These are phyloP conservation scores for Pleurotus pulmonarius DNA, from an alignment of 768 basidiomycete genomes.

Conservation along the genomic window DNA sequence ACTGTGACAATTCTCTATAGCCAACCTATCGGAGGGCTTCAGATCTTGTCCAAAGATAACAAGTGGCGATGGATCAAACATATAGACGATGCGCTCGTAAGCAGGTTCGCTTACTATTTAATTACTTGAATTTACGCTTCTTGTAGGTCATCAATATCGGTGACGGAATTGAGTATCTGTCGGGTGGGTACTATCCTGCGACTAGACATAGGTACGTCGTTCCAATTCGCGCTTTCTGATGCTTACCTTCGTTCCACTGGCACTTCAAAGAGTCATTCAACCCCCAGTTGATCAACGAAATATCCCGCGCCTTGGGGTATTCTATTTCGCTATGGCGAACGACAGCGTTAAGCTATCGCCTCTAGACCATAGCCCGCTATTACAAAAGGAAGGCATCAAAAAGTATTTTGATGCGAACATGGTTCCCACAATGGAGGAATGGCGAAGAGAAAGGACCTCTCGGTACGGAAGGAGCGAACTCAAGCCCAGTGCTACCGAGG, in stretches of 20 bases:
- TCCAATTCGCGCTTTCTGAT: too few species aligned
- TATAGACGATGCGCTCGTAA: conserved; percentile 39
- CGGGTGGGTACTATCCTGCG: conserved; percentile 43
- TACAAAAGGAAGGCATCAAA: conserved; percentile 32
- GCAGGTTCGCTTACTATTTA: neutral
- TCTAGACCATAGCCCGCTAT: conserved; percentile 35
- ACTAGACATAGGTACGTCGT: conserved; percentile 34
- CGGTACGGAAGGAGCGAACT: conserved; percentile 37
- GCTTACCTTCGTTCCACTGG: neutral
- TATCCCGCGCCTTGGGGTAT: conserved; percentile 40
- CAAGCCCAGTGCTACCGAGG: conserved; percentile 22
- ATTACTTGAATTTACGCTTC: too few species aligned
- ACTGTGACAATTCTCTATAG: conserved; percentile 44
- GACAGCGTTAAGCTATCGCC: conserved; percentile 39
- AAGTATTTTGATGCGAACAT: conserved; percentile 29
- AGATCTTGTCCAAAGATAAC: conserved; percentile 37
- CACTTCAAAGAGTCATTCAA: conserved; percentile 34
- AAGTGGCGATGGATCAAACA: conserved; percentile 44
- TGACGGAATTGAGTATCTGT: conserved; percentile 46
- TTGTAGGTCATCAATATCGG: conserved; percentile 19
- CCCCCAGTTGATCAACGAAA: conserved; percentile 43
- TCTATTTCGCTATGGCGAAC: conserved; percentile 42
- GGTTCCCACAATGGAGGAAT: conserved; percentile 39
- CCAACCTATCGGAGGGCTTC: conserved; percentile 44
- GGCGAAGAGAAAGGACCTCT: conserved; percentile 34